Percentiles rank a stretch among this genome's conserved stretches.
These are phyloP conservation scores for Penstemon barbatus DNA, from an alignment of 257 asterid species.

Conservation along the genomic window DNA sequence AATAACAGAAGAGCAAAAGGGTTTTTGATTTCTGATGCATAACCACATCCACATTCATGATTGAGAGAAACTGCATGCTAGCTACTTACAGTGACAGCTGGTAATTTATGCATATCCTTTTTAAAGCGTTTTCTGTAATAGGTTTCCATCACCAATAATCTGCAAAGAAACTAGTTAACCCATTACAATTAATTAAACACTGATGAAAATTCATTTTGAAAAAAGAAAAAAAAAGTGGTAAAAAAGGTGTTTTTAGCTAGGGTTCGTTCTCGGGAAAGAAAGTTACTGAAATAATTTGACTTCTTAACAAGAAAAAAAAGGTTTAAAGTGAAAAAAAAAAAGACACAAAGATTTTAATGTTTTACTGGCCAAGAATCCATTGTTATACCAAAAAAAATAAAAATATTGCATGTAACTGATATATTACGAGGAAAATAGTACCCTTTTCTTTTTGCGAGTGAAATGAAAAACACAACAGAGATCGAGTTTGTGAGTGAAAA, in stretches of 20 bases:
- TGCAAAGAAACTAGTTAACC: constrained; percentile 20
- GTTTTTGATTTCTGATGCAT: constrained; percentile 16
- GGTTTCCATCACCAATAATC: constrained; percentile 55
- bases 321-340: neutral
- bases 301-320: neutral
- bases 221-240: neutral
- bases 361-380: constrained; percentile 16
- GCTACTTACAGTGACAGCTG: constrained; percentile 33
- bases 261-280: constrained; percentile 37
- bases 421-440: neutral
- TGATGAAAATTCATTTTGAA: neutral
- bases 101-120: constrained; percentile 25
- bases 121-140: constrained; percentile 63
- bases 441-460: neutral
- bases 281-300: constrained; percentile 29
- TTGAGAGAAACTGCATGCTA: constrained; percentile 18
- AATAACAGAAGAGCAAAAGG: constrained; percentile 31
- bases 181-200: neutral
- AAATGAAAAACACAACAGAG: neutral
- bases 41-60: constrained; percentile 6
- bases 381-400: neutral
- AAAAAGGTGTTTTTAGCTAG: constrained; percentile 27
- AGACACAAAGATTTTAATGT: neutral
- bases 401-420: neutral
- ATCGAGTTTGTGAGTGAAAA: neutral